Conservation (phyloP, 352 stramenopile genomes). For the Globisporangium recalcitrans region DNA sequence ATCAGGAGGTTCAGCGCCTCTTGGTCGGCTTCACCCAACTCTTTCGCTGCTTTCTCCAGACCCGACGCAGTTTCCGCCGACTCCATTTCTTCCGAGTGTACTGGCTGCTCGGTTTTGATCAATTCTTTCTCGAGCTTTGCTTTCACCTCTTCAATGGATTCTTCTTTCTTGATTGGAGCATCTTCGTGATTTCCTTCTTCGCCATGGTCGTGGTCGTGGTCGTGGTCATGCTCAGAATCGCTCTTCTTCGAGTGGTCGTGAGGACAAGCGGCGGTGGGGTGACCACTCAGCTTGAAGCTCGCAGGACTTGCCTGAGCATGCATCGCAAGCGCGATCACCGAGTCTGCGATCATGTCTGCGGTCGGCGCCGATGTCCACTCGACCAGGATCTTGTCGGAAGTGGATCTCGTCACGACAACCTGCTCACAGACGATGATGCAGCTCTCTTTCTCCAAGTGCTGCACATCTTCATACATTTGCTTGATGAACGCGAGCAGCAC, state of each 20-base stretch:
- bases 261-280: slow-evolving; percentile 67
- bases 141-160: slow-evolving; percentile 16
- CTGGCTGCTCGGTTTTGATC: slow-evolving; percentile 21
- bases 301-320: slow-evolving; percentile 84
- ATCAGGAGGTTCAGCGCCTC: slow-evolving; percentile 82
- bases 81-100: slow-evolving; percentile 4
- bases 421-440: slow-evolving; percentile 70
- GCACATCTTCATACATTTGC: slow-evolving; percentile 81
- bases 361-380: slow-evolving; percentile 90
- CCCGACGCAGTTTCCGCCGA: slow-evolving; percentile 25
- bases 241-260: slow-evolving; percentile 74
- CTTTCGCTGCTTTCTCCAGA: slow-evolving; percentile 50
- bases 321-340: slow-evolving; percentile 94
- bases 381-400: slow-evolving; percentile 49
- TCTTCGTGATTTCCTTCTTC: slow-evolving; percentile 21
- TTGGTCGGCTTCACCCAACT: slow-evolving; percentile 68
- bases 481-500: slow-evolving; percentile 73
- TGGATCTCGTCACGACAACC: slow-evolving; percentile 53
- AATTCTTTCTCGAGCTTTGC: slow-evolving; percentile 15
- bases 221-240: slow-evolving; percentile 11
- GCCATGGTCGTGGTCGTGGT: slow-evolving; percentile 16
- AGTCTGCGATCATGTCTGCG: slow-evolving; percentile 95
- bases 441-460: slow-evolving; percentile 45
- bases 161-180: slow-evolving; percentile 20
- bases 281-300: slow-evolving; percentile 75